Evolutionary conservation across 495 filamentous ascomycete species (phyloP).

Genomic region (Xylaria acuta): DNA sequence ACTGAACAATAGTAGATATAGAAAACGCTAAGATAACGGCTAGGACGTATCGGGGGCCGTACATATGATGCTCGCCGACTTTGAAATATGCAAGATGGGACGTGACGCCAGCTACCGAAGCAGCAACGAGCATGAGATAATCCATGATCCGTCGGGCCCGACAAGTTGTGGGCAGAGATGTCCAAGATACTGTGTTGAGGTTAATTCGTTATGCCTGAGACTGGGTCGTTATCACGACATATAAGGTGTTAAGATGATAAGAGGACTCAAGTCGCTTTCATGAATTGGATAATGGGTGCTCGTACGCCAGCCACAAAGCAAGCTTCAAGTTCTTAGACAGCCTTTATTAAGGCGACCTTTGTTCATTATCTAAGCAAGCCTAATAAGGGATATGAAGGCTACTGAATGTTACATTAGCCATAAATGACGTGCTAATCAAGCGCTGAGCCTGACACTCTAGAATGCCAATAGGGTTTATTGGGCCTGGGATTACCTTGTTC

Average conservation of each 20-base stretch:
- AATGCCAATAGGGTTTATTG: too few species aligned
- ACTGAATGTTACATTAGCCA: too few species aligned
- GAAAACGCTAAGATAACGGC: neutral
- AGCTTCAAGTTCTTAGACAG: neutral
- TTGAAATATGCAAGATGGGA: constrained; percentile 42
- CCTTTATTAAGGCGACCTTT: neutral
- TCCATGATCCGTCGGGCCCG: neutral
- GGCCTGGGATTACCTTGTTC: too few species aligned
- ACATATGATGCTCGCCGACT: constrained; percentile 47
- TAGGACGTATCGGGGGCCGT: constrained; percentile 36
- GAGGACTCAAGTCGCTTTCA: neutral
- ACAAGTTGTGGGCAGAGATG: neutral
- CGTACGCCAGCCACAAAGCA: neutral
- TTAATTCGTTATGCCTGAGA: neutral
- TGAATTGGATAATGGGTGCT: neutral
- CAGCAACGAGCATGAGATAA: neutral
- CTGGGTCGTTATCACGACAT: neutral
- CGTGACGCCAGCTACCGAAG: constrained; percentile 23
- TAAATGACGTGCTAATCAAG: too few species aligned
- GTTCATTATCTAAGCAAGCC: neutral
- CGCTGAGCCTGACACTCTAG: too few species aligned
- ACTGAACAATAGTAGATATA: neutral
- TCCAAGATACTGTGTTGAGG: neutral
- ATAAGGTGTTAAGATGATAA: neutral
- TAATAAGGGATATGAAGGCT: neutral